A percentile compares a stretch with the other conserved stretches of the same genome.
These are phyloP conservation scores for Knufia fluminis DNA, from an alignment of 2,329 filamentous ascomycete species.

Conservation along the genomic window DNA sequence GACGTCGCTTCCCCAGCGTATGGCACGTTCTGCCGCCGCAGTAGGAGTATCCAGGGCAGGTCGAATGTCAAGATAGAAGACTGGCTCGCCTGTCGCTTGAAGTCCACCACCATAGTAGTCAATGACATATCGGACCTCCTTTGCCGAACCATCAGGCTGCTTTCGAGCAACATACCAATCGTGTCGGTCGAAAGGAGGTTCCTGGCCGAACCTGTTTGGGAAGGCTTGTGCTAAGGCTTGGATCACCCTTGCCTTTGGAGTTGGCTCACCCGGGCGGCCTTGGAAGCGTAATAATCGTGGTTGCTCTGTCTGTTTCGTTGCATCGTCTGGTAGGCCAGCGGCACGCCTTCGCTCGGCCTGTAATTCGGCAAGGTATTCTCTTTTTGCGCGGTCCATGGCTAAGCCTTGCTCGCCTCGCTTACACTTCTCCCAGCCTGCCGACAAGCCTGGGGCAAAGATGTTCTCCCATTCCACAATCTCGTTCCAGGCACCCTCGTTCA, in stretches of 20 bases:
- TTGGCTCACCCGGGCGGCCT: constrained; percentile 78
- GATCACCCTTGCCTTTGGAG: constrained; percentile 80
- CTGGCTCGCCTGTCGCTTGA: constrained; percentile 77
- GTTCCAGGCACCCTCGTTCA: constrained; percentile 94
- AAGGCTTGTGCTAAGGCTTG: constrained; percentile 71
- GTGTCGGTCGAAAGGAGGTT: constrained; percentile 89
- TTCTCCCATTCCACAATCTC: constrained; percentile 94
- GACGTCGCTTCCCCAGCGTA: constrained; percentile 84
- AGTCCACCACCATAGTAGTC: constrained; percentile 86
- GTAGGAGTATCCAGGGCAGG: constrained; percentile 76
- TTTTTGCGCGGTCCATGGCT: constrained; percentile 44
- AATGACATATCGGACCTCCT: constrained; percentile 87
- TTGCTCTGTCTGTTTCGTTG: constrained; percentile 26
- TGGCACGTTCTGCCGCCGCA: constrained; percentile 68
- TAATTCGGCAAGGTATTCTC: constrained; percentile 11
- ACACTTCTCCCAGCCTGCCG: constrained; percentile 64
- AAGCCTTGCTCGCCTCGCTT: constrained; percentile 62
- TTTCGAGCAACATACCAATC: constrained; percentile 88
- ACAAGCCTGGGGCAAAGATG: constrained; percentile 67
- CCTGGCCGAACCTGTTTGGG: constrained; percentile 68
- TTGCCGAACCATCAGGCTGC: constrained; percentile 52
- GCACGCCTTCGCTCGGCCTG: constrained; percentile 32
- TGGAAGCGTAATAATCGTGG: constrained; percentile 80
- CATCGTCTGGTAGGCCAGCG: constrained; percentile 11
- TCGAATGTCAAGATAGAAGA: constrained; percentile 91